phyloP scores from a whole-genome alignment of 2,329 filamentous ascomycete species.

The Cordyceps javanica region DNA sequence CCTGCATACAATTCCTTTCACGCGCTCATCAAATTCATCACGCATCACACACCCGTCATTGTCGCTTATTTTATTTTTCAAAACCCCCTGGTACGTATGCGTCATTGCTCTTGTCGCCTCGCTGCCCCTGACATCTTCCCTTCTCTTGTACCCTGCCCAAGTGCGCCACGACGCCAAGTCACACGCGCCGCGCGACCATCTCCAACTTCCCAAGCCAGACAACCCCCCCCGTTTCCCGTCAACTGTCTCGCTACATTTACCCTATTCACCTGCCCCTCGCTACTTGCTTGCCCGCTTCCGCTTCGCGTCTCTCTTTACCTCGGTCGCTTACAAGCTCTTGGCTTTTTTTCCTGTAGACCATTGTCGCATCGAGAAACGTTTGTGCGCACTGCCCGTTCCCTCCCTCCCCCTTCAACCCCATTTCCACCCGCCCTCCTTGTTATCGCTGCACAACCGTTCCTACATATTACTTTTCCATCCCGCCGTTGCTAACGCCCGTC shows the following conservation, averaged over 20 bases:
- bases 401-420: neutral
- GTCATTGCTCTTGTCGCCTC: neutral
- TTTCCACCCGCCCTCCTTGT: neutral
- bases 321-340: neutral
- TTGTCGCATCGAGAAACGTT: neutral
- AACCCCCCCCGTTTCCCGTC: neutral
- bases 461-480: neutral
- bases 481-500: neutral
- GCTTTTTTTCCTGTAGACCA: neutral
- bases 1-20: neutral
- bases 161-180: slow-evolving; percentile 1
- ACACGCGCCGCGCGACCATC: slow-evolving; percentile 3
- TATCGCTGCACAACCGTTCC: neutral
- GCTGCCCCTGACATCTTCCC: neutral
- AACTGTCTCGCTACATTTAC: slow-evolving; percentile 2
- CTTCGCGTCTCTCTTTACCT: neutral
- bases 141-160: neutral
- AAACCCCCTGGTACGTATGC: neutral
- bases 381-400: neutral
- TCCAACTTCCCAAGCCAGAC: neutral
- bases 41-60: no score
- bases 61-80: neutral
- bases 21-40: no score
- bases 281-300: neutral
- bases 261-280: slow-evolving; percentile 12